These are phyloP conservation scores for Cyclostephanos tholiformis DNA, from an alignment of 108 stramenopile species.

Conservation along the genomic window DNA sequence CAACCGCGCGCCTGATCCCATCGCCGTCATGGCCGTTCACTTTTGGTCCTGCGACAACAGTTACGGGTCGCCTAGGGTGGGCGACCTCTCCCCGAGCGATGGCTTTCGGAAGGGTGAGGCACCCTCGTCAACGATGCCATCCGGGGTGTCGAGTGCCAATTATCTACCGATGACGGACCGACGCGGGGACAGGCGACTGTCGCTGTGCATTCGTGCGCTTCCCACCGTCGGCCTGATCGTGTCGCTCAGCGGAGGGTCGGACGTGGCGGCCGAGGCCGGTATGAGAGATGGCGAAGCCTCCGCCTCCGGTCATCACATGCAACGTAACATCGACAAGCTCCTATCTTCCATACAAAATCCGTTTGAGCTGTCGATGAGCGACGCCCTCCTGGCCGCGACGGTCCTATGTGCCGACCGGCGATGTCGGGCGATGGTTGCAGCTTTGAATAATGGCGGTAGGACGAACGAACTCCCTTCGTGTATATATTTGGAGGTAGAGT, in stretches of 20 bases:
- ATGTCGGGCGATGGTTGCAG: slow-evolving; percentile 74
- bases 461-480: slow-evolving; percentile 65
- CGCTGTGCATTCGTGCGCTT: slow-evolving; percentile 75
- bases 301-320: slow-evolving; percentile 46
- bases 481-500: slow-evolving; percentile 73
- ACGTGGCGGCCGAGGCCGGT: slow-evolving; percentile 8
- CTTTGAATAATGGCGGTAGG: slow-evolving; percentile 45
- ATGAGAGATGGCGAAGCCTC: slow-evolving; percentile 34
- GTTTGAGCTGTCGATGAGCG: slow-evolving; percentile 80
- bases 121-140: slow-evolving; percentile 15
- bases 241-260: slow-evolving; percentile 73
- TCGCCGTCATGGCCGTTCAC: slow-evolving; percentile 69
- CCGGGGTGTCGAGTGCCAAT: slow-evolving; percentile 13
- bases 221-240: slow-evolving; percentile 69
- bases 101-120: slow-evolving; percentile 12
- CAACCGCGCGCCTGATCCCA: slow-evolving; percentile 19
- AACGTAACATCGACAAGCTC: slow-evolving; percentile 60
- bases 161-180: slow-evolving; percentile 38
- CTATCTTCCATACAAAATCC: slow-evolving; percentile 81
- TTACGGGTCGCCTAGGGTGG: slow-evolving; percentile 75
- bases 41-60: slow-evolving; percentile 90
- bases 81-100: slow-evolving; percentile 45
- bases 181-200: slow-evolving; percentile 58
- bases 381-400: slow-evolving; percentile 84
- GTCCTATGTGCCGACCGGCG: slow-evolving; percentile 79